Evolutionary conservation across 371 early-diverging fungal genomes (phyloP).

Genomic region (Mortierella sp.): DNA sequence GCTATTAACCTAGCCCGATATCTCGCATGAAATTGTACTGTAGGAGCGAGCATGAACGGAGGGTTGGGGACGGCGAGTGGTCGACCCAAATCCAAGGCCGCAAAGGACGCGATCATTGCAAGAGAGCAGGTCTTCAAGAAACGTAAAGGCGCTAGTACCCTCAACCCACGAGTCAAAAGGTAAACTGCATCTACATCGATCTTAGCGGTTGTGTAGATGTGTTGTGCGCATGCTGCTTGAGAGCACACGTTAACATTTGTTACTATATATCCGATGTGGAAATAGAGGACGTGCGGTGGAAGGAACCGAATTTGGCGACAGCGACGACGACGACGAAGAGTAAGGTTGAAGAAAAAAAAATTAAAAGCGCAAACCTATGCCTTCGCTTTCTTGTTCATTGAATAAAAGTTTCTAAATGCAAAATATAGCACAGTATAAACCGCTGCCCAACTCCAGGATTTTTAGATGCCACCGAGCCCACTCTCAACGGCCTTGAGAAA

Average conservation of each 20-base stretch:
- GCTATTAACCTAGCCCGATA: neutral
- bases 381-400: neutral
- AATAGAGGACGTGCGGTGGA: conserved; percentile 36
- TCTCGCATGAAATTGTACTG: neutral
- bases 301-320: conserved; percentile 57
- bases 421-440: neutral
- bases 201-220: neutral
- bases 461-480: conserved; percentile 21
- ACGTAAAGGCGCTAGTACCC: conserved; percentile 46
- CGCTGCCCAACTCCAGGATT: neutral
- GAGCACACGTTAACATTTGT: neutral
- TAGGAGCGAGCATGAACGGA: neutral
- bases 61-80: conserved; percentile 32
- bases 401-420: neutral
- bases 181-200: neutral
- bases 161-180: conserved; percentile 53
- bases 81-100: conserved; percentile 44
- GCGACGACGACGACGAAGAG: conserved; percentile 32
- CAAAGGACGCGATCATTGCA: conserved; percentile 42
- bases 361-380: neutral
- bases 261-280: neutral
- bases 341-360: neutral
- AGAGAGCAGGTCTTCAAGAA: conserved; percentile 48
- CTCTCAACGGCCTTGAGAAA: conserved; percentile 44
- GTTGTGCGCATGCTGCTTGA: neutral